These are phyloP conservation scores for Leccinum boreale DNA, from an alignment of 768 basidiomycete genomes.

Conservation along the genomic window DNA sequence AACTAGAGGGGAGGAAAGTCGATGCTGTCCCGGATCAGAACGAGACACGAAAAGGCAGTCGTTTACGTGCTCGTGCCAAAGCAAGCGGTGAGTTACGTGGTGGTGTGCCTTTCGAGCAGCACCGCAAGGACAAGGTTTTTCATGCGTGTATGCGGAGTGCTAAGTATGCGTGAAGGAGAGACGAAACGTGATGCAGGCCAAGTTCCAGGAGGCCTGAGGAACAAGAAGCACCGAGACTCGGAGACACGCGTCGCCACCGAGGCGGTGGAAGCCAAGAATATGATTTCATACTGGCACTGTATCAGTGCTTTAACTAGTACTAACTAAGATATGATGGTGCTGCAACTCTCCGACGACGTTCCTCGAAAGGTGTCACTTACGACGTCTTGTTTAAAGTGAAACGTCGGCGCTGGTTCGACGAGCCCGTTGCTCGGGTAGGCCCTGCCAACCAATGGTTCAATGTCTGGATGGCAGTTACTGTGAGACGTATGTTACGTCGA, in stretches of 20 bases:
- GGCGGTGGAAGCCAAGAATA: not conserved
- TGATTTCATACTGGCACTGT: not conserved
- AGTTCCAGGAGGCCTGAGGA: not conserved
- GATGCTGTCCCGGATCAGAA: conserved; percentile 16
- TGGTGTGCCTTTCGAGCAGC: conserved; percentile 22
- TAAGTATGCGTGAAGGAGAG: not conserved
- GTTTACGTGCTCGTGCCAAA: not conserved
- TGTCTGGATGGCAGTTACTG: not conserved
- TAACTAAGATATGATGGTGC: not conserved
- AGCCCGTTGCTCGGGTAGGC: not conserved
- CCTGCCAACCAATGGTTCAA: not conserved
- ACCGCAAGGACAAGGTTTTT: conserved; percentile 32
- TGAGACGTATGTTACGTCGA: not conserved
- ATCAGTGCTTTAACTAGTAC: not conserved
- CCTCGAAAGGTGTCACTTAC: not conserved
- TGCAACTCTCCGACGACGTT: not conserved
- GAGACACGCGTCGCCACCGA: not conserved
- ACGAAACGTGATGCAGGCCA: not conserved
- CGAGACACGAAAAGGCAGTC: conserved; percentile 1
- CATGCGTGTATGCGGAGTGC: not conserved
- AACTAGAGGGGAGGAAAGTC: not conserved
- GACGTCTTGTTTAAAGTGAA: not conserved
- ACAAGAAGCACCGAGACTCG: not conserved
- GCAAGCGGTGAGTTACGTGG: conserved; percentile 7
- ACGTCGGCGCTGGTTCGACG: not conserved